A percentile compares a stretch with the other conserved stretches of the same genome.
These are phyloP conservation scores for Carex myosuroides DNA, from an alignment of 176 grass and related monocot species.

Conservation along the genomic window DNA sequence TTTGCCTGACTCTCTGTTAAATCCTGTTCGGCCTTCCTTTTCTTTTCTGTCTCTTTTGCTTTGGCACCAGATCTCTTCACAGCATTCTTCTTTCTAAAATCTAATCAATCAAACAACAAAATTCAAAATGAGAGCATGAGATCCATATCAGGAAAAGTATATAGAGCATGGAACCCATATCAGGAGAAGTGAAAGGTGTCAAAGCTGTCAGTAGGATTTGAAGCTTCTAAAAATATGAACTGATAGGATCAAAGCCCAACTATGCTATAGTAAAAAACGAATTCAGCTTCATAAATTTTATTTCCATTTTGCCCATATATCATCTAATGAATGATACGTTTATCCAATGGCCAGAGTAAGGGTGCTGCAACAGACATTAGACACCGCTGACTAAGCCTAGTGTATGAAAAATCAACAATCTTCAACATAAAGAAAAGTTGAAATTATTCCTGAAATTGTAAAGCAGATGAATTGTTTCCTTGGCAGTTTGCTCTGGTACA, in stretches of 20 bases:
- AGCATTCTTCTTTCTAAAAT: conserved; percentile 61
- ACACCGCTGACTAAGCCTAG: not conserved
- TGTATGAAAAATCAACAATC: not conserved
- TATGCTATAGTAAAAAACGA: not conserved
- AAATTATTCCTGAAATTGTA: not conserved
- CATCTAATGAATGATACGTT: not conserved
- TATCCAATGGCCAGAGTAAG: not conserved
- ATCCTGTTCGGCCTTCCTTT: conserved; percentile 38
- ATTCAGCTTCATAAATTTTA: not conserved
- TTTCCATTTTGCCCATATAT: not conserved
- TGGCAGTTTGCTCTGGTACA: not conserved
- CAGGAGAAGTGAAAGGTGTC: not conserved
- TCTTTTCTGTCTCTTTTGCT: conserved; percentile 49
- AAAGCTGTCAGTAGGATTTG: not conserved
- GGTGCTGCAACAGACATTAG: not conserved
- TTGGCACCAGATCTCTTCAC: conserved; percentile 31
- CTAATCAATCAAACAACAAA: conserved; percentile 26
- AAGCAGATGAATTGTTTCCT: not conserved
- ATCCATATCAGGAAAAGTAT: not conserved
- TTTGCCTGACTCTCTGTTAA: not conserved
- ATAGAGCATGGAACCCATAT: not conserved
- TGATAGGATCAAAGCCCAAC: not conserved
- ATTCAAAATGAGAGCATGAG: not conserved
- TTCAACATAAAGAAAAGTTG: not conserved
- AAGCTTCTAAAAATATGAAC: not conserved